Evolutionary conservation across 768 basidiomycete genomes (phyloP), one percentile per base, ranked within the genome.

Genomic region (Tulasnella sp.): DNA sequence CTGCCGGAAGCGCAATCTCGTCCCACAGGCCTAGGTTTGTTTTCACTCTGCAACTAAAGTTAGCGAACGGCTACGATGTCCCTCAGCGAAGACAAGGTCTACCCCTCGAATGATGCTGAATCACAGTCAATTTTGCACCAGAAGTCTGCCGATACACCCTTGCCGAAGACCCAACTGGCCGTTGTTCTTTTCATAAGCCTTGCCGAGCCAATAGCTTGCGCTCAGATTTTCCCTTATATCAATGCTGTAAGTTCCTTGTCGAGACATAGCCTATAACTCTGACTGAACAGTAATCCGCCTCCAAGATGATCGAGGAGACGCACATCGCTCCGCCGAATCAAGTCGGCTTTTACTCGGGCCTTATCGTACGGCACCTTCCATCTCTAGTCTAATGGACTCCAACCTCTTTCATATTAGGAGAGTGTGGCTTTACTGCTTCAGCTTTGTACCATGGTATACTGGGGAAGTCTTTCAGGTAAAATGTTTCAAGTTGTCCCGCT

Each of bases 191-290:
- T 77, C 3, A 74, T 64, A 11, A 52, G 79, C 19, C 70, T 79
- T n/a, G 79, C 78, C 29, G 79, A 79, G 71, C 79, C 79, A 34
- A 76, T 79, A 52, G 72, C 77, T 8, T 77, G 31, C 64, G 14
- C 39, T 3, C 71, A 79, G 54, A 75, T 79, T 12, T 78, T 79
- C 29, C 78, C 78, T 12, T 79, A 79, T 69, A 40, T 79, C 9
- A 79, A 79, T 42, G 64, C 74, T 11, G 77, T 79, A 42, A 72
- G 58, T n/a, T 69, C 15, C 14, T 22, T 49, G 22, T 1, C 49
- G 49, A 0, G 22, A n/a, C 11, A 4, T 22, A 22, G 19, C n/a
- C 6, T n/a, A 49, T 49, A 5, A 2, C 19, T 22, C 49, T n/a
- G 8, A 49, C 19, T 49, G 0, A 22, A 7, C 4, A 49, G 22